These are phyloP conservation scores for Singerocomus rubriflavus DNA, from an alignment of 1,284 basidiomycete genomes.

Conservation along the genomic window DNA sequence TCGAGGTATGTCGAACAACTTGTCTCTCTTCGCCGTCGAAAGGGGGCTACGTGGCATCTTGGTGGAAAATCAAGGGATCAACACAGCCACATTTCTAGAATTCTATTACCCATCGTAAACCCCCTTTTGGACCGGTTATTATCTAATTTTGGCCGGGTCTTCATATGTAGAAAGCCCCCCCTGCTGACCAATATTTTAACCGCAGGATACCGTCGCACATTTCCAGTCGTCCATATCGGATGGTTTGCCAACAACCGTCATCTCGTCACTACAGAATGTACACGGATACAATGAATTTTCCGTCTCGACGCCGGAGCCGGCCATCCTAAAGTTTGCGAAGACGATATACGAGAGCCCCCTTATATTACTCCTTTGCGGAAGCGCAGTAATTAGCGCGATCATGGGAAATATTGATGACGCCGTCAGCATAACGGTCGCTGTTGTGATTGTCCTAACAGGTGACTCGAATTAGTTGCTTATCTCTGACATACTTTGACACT, in stretches of 20 bases:
- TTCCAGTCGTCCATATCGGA: conserved; percentile 58
- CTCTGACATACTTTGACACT: background rate
- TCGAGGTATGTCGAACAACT: conserved; percentile 47
- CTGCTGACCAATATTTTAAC: background rate
- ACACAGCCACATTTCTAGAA: conserved; percentile 18
- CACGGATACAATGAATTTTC: conserved; percentile 95
- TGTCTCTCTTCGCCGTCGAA: background rate
- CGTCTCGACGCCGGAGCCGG: conserved; percentile 78
- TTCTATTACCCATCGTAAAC: background rate
- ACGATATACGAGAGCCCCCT: conserved; percentile 94
- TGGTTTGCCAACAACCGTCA: conserved; percentile 64
- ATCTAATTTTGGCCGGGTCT: conserved; percentile 1
- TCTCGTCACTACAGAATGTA: conserved; percentile 63
- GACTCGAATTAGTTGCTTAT: conserved; percentile 24
- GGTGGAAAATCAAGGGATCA: conserved; percentile 8
- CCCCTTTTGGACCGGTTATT: conserved; percentile 1
- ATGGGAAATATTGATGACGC: conserved; percentile 97
- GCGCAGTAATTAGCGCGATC: conserved; percentile 81
- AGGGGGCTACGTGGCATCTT: background rate
- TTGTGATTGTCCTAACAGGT: conserved; percentile 92
- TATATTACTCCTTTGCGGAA: conserved; percentile 86
- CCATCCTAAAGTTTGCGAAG: conserved; percentile 84
- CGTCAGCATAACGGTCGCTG: conserved; percentile 89
- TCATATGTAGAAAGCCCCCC: background rate
- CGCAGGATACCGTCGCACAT: conserved; percentile 64